Base-by-base conservation (phyloP, 139 green algal genomes). In the Tetradesmus lagerheimii region DNA sequence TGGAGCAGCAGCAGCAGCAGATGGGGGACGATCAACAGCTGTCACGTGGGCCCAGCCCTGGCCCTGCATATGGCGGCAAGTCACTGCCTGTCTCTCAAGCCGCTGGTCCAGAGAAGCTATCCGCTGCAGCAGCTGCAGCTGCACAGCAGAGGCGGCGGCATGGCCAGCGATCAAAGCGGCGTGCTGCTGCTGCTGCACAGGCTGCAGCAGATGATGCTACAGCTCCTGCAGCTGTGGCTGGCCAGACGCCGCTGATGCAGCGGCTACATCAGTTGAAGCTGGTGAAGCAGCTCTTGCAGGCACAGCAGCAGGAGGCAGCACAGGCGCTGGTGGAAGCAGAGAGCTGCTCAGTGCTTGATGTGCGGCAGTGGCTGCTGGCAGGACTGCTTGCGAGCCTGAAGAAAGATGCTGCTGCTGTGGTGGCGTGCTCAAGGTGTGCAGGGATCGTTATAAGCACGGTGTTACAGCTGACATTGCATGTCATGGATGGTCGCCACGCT, bases 171-270 rank as follows among this genome's bases (percentile, higher is more conserved):
- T 31, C 45, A 75, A 75, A 74, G 45, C 45, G 34, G 80, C 45
- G 57, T n/a, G 57, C 57, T 31, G 45, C 45, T 43, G n/a, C 34
- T 75, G 29, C 27, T 75, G n/a, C n/a, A n/a, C 43, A 71, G 12
- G 80, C 64, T 74, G 45, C n/a, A 31, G 80, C 80, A 34, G 80
- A 50, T n/a, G 1, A 20, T 47, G 45, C 79, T 6, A 25, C 45
- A 71, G 45, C n/a, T 37, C 67, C 31, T 78, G 67, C 67, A 25
- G 67, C 67, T 78, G 67, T 38, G 29, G 67, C n/a, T 38, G 67
- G n/a, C n/a, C 67, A 78, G n/a, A 88, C 83, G 18, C 83, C 83
- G 12, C 83, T 88, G 38, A 88, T 80, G 83, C 38, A 47, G 64
- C 76, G 50, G 38, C 38, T 88, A 9, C 64, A 88, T 66, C 25